Evolutionary conservation across 139 green algal species (phyloP).

Genomic region (Microglena sp.): DNA sequence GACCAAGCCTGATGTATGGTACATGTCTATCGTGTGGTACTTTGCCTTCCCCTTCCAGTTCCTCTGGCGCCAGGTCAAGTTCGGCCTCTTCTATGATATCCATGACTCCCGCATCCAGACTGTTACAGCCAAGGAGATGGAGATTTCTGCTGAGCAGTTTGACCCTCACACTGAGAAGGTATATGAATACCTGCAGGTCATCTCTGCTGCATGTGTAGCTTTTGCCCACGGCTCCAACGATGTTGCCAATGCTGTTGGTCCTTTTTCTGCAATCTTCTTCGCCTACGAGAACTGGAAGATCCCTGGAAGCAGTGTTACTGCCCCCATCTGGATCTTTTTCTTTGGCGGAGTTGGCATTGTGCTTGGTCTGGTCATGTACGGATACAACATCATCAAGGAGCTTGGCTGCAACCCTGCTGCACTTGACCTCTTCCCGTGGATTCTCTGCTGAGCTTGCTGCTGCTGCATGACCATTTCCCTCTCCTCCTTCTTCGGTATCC

Average conservation of each 20-base stretch:
- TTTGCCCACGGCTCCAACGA: conserved; percentile 76
- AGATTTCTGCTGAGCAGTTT: conserved; percentile 21
- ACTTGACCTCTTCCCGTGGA: conserved; percentile 45
- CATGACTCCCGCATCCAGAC: no score
- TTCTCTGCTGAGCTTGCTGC: conserved; percentile 56
- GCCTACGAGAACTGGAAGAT: conserved; percentile 24
- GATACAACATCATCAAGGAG: conserved; percentile 36
- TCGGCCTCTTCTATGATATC: no score
- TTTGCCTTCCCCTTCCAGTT: not conserved
- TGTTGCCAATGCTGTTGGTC: conserved; percentile 69
- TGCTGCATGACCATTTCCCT: conserved; percentile 35
- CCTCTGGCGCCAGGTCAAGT: not conserved
- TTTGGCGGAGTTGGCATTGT: conserved; percentile 67
- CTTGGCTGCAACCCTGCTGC: conserved; percentile 9
- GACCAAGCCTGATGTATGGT: no score
- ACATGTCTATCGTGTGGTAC: no score
- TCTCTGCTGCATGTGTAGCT: conserved; percentile 62
- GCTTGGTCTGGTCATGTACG: conserved; percentile 60
- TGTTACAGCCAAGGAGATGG: no score
- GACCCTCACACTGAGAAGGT: conserved; percentile 6
- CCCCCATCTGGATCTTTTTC: conserved; percentile 63
- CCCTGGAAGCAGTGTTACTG: not conserved
- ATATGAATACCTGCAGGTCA: conserved; percentile 11
- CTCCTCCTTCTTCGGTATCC: conserved; percentile 32
- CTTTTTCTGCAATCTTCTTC: conserved; percentile 56